Evolutionary conservation across 2,329 filamentous ascomycete species (phyloP).

Genomic region (Arthroderma uncinatum): DNA sequence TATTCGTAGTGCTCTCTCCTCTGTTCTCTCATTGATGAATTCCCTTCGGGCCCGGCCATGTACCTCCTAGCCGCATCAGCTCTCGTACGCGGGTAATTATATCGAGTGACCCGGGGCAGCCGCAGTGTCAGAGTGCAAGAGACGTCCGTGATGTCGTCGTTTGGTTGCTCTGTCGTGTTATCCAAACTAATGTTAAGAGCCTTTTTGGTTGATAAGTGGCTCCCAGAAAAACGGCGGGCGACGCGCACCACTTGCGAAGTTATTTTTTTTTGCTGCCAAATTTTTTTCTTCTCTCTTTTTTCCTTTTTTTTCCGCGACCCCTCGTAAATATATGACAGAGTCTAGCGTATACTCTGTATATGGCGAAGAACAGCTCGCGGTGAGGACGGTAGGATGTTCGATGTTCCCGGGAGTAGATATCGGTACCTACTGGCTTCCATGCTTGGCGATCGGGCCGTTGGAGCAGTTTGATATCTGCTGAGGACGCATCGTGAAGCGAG

Average conservation of each 20-base stretch:
- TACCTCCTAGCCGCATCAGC: conserved; percentile 36
- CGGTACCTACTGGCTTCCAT: not conserved
- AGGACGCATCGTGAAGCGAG: not conserved
- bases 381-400: not conserved
- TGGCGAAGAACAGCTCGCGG: not conserved
- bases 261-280: conserved; percentile 3
- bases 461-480: not conserved
- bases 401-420: not conserved
- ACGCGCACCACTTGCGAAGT: conserved; percentile 12
- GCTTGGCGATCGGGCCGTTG: not conserved
- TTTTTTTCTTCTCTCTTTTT: not conserved
- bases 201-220: conserved; percentile 9
- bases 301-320: not conserved
- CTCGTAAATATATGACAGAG: not conserved
- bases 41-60: conserved; percentile 42
- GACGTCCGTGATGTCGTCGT: conserved; percentile 1
- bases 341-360: not conserved
- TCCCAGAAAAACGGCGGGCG: conserved; percentile 14
- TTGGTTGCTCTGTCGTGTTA: not conserved
- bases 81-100: not conserved
- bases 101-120: not conserved
- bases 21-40: conserved; percentile 41
- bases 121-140: not conserved
- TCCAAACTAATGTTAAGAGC: not conserved
- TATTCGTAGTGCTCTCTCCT: conserved; percentile 38